Base-by-base conservation (phyloP, 2,329 filamentous ascomycete genomes). In the Hypocrella siamensis region DNA sequence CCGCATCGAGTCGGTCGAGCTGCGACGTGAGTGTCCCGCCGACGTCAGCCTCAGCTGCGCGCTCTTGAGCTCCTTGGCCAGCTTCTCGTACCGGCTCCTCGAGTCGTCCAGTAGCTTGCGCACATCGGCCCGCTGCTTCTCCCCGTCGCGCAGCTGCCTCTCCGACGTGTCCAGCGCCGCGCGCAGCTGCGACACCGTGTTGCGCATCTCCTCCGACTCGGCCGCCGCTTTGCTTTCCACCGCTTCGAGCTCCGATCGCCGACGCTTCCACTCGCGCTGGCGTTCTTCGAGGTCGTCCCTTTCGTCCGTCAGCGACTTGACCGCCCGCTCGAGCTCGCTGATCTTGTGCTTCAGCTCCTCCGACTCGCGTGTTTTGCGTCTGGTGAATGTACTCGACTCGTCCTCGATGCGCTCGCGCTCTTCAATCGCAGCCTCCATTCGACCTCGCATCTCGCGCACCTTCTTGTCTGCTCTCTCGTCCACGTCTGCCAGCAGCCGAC, bases 391-490 rank as follows among this genome's bases (percentile, higher is more conserved):
- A 45, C 75, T 83, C 3, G 84, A 76, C 56, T 96, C 86, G 39
- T 96, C 86, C 54, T 98, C 88, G 3, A 85, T 77, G 3, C 84
- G 75, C 50, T 98, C 90, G 14, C 90, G 74, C 53, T 98, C 90
- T 51, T 94, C 86, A n/a, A 93, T 69, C 0, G 86, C 86, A 2
- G 81, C 66, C 46, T 96, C 88, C 67, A 96, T 78, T 3, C 79
- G 75, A 35, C 83, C 75, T 33, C 83, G 79, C 75, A 93, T 90
- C 41, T 96, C 88, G 18, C 83, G 75, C 14, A 93, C 71, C 46
- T 84, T 81, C 37, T 64, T 63, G 41, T 96, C 86, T 2, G 86
- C 76, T 8, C 82, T 70, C 37, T 79, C 73, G 51, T 96, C 84
- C 7, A 86, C 82, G 41, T 96, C 88, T 12, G 78, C 77, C 10